phyloP scores from a whole-genome alignment of 2,329 filamentous ascomycete species.

The Ceratocystis papillata region DNA sequence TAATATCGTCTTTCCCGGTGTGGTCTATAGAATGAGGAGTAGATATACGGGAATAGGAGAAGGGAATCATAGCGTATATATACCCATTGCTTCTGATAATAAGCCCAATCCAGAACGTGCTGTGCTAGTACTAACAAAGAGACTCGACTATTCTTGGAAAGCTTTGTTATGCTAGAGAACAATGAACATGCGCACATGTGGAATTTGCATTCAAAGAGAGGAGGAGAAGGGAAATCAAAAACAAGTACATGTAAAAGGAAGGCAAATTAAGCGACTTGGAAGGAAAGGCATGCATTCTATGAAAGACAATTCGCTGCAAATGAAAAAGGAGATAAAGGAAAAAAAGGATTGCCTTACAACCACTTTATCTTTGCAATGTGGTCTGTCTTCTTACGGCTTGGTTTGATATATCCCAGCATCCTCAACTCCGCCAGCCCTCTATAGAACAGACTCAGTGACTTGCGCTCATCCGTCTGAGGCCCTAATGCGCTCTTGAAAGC shows the following conservation, averaged over 20 bases:
- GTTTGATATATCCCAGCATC: slow-evolving; percentile 76
- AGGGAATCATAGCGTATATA: too few species aligned
- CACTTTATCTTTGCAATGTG: slow-evolving; percentile 87
- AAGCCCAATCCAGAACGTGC: too few species aligned
- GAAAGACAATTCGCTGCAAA: background rate
- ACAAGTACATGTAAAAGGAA: background rate
- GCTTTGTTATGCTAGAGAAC: too few species aligned
- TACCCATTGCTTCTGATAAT: too few species aligned
- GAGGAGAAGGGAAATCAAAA: background rate
- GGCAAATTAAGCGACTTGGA: background rate
- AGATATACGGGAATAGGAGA: too few species aligned
- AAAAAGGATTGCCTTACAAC: slow-evolving; percentile 35
- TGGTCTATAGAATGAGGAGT: too few species aligned
- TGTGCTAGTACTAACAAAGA: background rate
- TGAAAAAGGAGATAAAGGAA: background rate
- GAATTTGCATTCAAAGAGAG: background rate
- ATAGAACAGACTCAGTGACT: slow-evolving; percentile 68
- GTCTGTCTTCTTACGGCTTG: slow-evolving; percentile 82
- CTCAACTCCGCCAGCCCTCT: slow-evolving; percentile 73
- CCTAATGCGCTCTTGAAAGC: slow-evolving; percentile 59
- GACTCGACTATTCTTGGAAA: background rate
- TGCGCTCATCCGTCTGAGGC: slow-evolving; percentile 39
- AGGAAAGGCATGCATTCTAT: background rate
- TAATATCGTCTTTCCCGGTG: too few species aligned
- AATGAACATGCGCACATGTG: too few species aligned